These are phyloP conservation scores for Gossypium mustelinum DNA, from an alignment of 345 rosid species.

Conservation along the genomic window DNA sequence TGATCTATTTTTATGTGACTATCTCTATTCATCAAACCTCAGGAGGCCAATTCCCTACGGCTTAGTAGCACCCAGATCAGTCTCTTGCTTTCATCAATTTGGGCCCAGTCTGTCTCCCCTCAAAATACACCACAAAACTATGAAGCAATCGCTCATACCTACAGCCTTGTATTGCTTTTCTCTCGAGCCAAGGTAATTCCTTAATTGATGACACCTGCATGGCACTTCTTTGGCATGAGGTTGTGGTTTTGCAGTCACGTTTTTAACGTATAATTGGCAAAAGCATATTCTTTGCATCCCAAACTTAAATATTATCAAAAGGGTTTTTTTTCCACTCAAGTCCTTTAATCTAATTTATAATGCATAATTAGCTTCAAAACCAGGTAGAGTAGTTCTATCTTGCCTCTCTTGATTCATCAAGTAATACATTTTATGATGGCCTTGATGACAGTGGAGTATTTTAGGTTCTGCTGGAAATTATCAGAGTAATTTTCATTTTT, in stretches of 20 bases:
- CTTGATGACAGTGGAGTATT: not conserved
- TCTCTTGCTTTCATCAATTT: slow-evolving; percentile 84
- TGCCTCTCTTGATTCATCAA: too few relatives aligned
- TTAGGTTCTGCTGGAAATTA: not conserved
- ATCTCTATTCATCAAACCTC: slow-evolving; percentile 22
- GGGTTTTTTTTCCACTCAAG: not conserved
- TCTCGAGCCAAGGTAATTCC: slow-evolving; percentile 80
- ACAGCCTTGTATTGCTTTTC: slow-evolving; percentile 79
- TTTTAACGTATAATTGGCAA: not conserved
- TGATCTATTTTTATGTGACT: slow-evolving; percentile 10
- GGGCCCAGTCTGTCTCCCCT: slow-evolving; percentile 91
- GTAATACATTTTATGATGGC: not conserved
- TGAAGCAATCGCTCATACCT: slow-evolving; percentile 92
- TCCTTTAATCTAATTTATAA: not conserved
- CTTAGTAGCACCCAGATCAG: slow-evolving; percentile 90
- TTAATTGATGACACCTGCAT: slow-evolving; percentile 5
- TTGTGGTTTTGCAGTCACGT: not conserved
- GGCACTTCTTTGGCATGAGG: slow-evolving; percentile 3
- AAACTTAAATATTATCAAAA: not conserved
- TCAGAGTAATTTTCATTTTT: too few relatives aligned
- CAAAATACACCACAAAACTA: slow-evolving; percentile 80
- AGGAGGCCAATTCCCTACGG: slow-evolving; percentile 71
- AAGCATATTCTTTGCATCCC: not conserved
- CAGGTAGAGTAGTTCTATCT: not conserved
- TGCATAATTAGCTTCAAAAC: not conserved